Evolutionary conservation across 805 yeast genomes (phyloP).

Genomic region (Monosporozyma unispora): DNA sequence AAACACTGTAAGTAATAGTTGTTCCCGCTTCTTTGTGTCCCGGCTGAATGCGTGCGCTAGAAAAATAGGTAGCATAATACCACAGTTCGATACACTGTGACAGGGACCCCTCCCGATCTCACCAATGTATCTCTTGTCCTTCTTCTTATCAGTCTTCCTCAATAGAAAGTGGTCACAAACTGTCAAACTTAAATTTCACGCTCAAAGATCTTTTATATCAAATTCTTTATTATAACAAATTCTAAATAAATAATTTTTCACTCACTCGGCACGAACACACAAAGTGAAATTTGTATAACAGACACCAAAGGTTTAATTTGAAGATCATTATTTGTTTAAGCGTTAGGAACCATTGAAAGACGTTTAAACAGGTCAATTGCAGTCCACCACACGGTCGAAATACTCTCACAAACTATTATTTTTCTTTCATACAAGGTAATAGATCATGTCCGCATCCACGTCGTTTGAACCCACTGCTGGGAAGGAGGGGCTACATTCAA

Average conservation of each 20-base stretch:
- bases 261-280: background rate
- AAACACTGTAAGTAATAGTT: conserved; percentile 2
- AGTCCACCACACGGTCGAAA: background rate
- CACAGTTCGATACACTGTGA: too few relatives aligned
- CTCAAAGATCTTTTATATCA: too few relatives aligned
- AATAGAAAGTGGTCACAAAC: background rate
- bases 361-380: background rate
- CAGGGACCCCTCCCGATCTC: background rate
- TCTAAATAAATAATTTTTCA: background rate
- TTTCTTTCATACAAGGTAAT: too few relatives aligned
- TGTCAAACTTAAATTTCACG: too few relatives aligned
- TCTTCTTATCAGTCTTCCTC: background rate
- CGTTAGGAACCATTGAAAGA: background rate
- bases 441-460: background rate
- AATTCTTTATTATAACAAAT: too few relatives aligned
- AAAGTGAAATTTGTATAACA: background rate
- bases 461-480: background rate
- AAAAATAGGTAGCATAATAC: background rate
- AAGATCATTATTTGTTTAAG: background rate
- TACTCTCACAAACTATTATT: background rate
- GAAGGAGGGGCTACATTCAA: conserved; percentile 1
- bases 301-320: background rate
- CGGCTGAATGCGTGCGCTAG: too few relatives aligned
- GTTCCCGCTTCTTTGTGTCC: conserved; percentile 2
- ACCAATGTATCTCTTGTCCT: background rate